Base-by-base conservation (phyloP, 306 rosid genomes). In the Urtica urens region DNA sequence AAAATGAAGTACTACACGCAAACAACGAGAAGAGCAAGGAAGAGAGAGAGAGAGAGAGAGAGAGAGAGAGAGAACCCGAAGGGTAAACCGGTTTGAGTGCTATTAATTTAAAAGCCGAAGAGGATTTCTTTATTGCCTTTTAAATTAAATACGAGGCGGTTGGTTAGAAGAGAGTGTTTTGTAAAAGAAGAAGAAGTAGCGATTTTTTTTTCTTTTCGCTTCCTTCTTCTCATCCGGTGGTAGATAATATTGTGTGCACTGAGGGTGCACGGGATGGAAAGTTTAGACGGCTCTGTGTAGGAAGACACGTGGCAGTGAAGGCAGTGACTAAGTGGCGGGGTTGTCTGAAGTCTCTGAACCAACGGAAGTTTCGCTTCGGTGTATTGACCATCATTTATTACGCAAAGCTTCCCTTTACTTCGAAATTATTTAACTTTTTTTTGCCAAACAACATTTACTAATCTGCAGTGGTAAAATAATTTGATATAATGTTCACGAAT, bases 141-240 rank as follows among this genome's bases (percentile, higher is more conserved):
- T 64, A 50, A 41, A 70, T 62, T 21, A 45, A 5, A 68, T 66
- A 71, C 22, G 72, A 53, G 16, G 70, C 74, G 65, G 79, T 74
- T 71, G 48, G 81, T 54, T 68, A 52, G 61, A 18, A n/a, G 74
- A 29, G 53, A 28, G 49, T 49, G 25, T 60, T 53, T 63, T 51
- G 38, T 21, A n/a, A n/a, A n/a, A 51, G 59, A 19, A n/a, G 74
- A 24, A 46, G 43, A 38, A 49, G 28, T 60, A 50, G 61, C 51
- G 41, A 18, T 53, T 48, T 20, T 19, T 33, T 6, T 33, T 42
- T 17, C 11, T 35, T 33, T 35, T 46, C 12, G 46, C 9, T 15
- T 18, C n/a, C 10, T 49, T 27, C 31, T 18, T 10, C 43, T 45
- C 57, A 5, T 15, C n/a, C 46, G 4, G 33, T 28, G 33, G 33